Percentiles rank a stretch among this genome's conserved stretches.
Evolutionary conservation across 345 rosid species (phyloP).

Genomic region (Angophora floribunda): DNA sequence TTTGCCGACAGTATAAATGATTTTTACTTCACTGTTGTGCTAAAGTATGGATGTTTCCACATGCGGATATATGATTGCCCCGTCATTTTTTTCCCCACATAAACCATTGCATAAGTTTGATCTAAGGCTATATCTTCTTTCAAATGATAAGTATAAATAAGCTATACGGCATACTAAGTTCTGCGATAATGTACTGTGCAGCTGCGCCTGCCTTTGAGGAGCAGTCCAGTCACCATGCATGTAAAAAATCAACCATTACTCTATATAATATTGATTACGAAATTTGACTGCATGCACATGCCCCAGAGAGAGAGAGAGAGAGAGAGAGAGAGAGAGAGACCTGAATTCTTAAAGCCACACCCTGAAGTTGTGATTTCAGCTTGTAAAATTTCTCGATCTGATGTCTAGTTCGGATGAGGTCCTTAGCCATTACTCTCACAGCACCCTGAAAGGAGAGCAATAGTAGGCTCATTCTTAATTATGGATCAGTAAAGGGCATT

Average conservation of each 20-base stretch:
- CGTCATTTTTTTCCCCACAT: neutral
- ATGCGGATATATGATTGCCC: neutral
- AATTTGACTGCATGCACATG: too few relatives aligned
- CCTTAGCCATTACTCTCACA: constrained; percentile 98
- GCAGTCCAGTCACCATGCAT: neutral
- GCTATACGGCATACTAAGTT: neutral
- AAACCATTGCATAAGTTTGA: neutral
- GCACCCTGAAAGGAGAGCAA: constrained; percentile 58
- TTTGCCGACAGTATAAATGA: neutral
- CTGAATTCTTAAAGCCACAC: constrained; percentile 95
- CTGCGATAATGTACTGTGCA: neutral
- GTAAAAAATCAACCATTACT: neutral
- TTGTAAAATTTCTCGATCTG: constrained; percentile 90
- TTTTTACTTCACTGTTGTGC: neutral
- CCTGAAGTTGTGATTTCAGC: constrained; percentile 96
- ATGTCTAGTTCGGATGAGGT: constrained; percentile 86
- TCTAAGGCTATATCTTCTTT: neutral
- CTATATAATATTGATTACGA: neutral
- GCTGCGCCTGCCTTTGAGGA: neutral
- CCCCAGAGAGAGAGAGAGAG: neutral
- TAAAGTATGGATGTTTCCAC: neutral
- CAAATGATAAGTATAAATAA: neutral
- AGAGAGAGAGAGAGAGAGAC: constrained; percentile 19
- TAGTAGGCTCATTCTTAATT: neutral
- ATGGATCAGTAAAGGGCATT: neutral